Evolutionary conservation across 768 basidiomycete species (phyloP).

Genomic region (Tulasnella sp.): DNA sequence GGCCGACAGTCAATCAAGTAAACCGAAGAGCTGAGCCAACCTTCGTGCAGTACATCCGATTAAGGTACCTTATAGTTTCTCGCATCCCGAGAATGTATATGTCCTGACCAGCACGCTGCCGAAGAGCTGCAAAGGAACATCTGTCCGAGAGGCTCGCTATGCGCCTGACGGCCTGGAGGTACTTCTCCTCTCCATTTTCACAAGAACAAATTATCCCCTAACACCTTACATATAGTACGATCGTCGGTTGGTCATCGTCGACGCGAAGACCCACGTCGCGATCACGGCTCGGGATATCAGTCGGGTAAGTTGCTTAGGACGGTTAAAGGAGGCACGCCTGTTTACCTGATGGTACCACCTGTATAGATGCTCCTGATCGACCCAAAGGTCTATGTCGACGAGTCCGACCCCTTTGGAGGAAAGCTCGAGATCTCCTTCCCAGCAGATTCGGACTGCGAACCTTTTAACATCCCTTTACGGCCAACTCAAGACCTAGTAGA

Average conservation of each 20-base stretch:
- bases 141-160: constrained; percentile 54
- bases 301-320: constrained; percentile 46
- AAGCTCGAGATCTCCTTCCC: constrained; percentile 60
- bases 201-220: background rate
- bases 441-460: constrained; percentile 51
- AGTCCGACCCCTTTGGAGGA: constrained; percentile 47
- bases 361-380: constrained; percentile 63
- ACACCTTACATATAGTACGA: constrained; percentile 51
- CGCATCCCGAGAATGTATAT: background rate
- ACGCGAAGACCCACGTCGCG: constrained; percentile 50
- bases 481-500: constrained; percentile 51
- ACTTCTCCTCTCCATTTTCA: constrained; percentile 29
- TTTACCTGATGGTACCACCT: constrained; percentile 45
- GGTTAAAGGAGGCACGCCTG: constrained; percentile 49
- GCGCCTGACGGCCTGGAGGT: constrained; percentile 66
- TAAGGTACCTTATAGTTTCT: background rate
- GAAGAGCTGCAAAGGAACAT: constrained; percentile 69
- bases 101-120: background rate
- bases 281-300: constrained; percentile 65
- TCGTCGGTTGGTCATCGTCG: constrained; percentile 66
- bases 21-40: no score
- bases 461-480: constrained; percentile 57
- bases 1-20: no score
- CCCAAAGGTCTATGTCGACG: constrained; percentile 52
- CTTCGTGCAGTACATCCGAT: constrained; percentile 7